Percentiles rank a stretch among this genome's conserved stretches.
phyloP scores from a whole-genome alignment of 2,329 filamentous ascomycete species.

The Elsinoe arachidis region DNA sequence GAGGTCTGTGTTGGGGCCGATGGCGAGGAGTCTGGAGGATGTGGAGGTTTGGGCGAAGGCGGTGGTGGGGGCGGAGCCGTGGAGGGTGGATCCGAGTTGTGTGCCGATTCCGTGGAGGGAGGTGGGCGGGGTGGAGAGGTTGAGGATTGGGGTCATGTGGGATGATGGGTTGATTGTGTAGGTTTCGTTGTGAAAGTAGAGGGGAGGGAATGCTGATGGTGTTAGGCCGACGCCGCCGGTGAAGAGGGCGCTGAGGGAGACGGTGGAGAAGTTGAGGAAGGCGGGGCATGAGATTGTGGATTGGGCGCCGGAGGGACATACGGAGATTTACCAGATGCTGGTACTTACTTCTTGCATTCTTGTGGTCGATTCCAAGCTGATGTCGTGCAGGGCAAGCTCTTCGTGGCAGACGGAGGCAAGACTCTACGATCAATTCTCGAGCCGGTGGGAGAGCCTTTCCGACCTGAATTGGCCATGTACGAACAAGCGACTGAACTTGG shows the following conservation, averaged over 20 bases:
- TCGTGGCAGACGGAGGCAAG: constrained; percentile 45
- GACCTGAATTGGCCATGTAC: constrained; percentile 43
- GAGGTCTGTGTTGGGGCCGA: constrained; percentile 54
- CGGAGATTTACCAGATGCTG: constrained; percentile 42
- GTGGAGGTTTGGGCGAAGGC: constrained; percentile 35
- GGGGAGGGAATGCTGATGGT: neutral
- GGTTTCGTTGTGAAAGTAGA: neutral
- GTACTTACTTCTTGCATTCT: constrained; percentile 25
- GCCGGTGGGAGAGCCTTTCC: constrained; percentile 36
- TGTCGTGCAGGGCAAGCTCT: constrained; percentile 30
- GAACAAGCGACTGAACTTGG: constrained; percentile 36
- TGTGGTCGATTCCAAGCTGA: neutral
- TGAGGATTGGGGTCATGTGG: constrained; percentile 54
- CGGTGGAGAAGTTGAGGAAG: constrained; percentile 43
- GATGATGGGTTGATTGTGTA: constrained; percentile 49
- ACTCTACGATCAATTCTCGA: constrained; percentile 35
- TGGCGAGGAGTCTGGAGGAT: constrained; percentile 49
- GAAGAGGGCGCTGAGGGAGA: constrained; percentile 46
- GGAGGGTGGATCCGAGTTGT: constrained; percentile 45
- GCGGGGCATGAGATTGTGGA: constrained; percentile 49
- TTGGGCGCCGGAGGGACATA: constrained; percentile 47
- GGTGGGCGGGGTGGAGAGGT: constrained; percentile 36
- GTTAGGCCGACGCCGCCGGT: constrained; percentile 50
- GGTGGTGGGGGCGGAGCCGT: constrained; percentile 39
- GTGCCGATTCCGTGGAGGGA: constrained; percentile 46